phyloP scores from a whole-genome alignment of 371 early-diverging fungal genomes.

The Vairimorpha necatrix region DNA sequence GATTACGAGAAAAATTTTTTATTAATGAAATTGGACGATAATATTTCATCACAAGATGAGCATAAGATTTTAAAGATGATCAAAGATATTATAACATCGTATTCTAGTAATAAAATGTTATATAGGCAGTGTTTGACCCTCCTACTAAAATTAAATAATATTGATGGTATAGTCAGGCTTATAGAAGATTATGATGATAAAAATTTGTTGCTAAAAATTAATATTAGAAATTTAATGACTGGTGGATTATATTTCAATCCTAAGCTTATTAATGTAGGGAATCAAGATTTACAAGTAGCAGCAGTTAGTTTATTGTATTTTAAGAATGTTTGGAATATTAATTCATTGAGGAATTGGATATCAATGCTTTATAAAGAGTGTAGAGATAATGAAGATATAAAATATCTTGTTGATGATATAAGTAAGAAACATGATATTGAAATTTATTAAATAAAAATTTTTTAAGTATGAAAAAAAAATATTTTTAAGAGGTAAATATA shows the following conservation, averaged over 20 bases:
- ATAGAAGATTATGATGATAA: conserved; percentile 46
- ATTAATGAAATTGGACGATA: conserved; percentile 40
- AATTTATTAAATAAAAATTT: not conserved
- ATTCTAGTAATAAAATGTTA: conserved; percentile 35
- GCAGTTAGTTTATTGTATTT: conserved; percentile 44
- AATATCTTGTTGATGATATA: conserved; percentile 30
- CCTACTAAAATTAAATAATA: conserved; percentile 42
- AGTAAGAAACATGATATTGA: conserved; percentile 23
- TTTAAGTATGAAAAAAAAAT: not conserved
- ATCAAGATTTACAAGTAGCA: conserved; percentile 8
- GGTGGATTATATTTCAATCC: conserved; percentile 52
- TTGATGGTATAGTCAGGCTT: conserved; percentile 50
- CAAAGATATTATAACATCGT: conserved; percentile 42
- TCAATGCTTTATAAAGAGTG: conserved; percentile 19
- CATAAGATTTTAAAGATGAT: conserved; percentile 41
- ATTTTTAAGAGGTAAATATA: no score
- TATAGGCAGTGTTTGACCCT: conserved; percentile 39
- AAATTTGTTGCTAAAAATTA: conserved; percentile 38
- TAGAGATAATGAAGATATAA: conserved; percentile 22
- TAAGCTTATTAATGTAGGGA: not conserved
- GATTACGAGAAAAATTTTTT: conserved; percentile 54
- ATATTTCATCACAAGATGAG: conserved; percentile 15
- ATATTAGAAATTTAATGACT: conserved; percentile 41
- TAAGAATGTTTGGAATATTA: conserved; percentile 39
- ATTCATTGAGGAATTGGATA: conserved; percentile 26